Base-by-base conservation (phyloP, 1,139 yeast species). In the Kodamaea sp. region DNA sequence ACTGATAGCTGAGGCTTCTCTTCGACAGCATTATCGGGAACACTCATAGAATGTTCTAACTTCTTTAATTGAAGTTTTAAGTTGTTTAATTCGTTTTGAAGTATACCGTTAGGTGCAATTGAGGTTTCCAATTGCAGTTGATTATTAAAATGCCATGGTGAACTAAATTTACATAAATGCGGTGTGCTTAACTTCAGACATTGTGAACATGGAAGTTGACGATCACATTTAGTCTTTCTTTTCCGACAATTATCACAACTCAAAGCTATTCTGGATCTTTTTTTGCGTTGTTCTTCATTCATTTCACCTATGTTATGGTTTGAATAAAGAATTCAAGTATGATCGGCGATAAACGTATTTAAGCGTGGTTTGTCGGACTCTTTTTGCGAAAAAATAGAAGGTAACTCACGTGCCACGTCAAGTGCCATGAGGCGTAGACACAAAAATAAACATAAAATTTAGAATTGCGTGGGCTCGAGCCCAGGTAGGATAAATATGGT, bases 231-330 rank as follows among this genome's bases (percentile, higher is more conserved):
- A 8, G 49, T 44, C 36, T 48, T 46, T 37, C 44, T 44, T 33
- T 42, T 43, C 7, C 52, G 42, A 30, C 50, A 48, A 29, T 50
- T 53, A 27, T 48, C 53, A 38, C 65, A 60, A 12, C 58, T 57
- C 15, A 57, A 39, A 0, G 55, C 50, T 29, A 48, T 48, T 31
- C 63, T 49, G 30, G 55, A 51, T 30, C 62, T 45, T 29, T 42
- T 44, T 29, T 39, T 41, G 23, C 25, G 35, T 8, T 33, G 37
- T 10, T 41, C 45, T 32, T 38, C 27, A 25, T 7, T n/a, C 10
- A 29, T 29, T 29, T 3, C 20, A 15, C 4, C 20, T 15, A 26
- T 10, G 10, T 26, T n/a, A 26, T 26, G 28, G 2, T 26, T 26
- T 26, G n/a, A 26, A 10, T n/a, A n/a, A 26, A 26, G 20, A 15